Evolutionary conservation across 805 yeast genomes (phyloP).

Genomic region (Dipodascopsis tothii): DNA sequence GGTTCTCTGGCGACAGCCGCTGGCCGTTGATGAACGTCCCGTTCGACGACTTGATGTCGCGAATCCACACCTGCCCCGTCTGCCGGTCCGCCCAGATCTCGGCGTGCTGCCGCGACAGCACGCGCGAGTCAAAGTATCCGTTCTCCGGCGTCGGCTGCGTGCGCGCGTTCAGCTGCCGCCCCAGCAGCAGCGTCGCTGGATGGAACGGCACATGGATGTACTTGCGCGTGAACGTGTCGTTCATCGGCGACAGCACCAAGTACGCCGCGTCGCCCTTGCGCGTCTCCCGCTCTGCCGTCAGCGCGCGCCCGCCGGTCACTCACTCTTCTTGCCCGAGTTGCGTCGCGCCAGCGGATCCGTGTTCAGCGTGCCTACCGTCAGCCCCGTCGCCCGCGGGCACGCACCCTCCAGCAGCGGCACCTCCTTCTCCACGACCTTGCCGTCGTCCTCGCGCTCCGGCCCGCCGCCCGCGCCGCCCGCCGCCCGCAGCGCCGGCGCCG

Average conservation of each 20-base stretch:
- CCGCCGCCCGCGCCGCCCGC: too few relatives aligned
- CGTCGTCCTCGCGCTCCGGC: too few relatives aligned
- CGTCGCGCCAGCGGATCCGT: neutral
- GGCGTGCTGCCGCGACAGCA: constrained; percentile 89
- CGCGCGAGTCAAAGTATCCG: constrained; percentile 91
- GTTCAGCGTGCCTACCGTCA: neutral
- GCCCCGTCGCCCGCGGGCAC: too few relatives aligned
- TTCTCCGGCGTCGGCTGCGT: constrained; percentile 57
- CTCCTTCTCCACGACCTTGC: too few relatives aligned
- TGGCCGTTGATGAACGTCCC: constrained; percentile 85
- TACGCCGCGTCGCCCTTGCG: constrained; percentile 8
- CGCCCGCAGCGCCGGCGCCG: too few relatives aligned
- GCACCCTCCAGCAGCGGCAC: too few relatives aligned
- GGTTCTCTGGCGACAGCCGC: constrained; percentile 54
- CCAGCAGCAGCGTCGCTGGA: constrained; percentile 80
- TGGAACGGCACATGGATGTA: constrained; percentile 67
- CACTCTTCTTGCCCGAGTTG: neutral
- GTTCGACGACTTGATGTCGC: constrained; percentile 84
- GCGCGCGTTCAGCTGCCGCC: constrained; percentile 65
- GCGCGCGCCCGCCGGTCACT: too few relatives aligned
- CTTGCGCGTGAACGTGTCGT: constrained; percentile 75
- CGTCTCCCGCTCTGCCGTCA: neutral
- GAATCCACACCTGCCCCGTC: constrained; percentile 60
- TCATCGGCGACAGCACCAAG: constrained; percentile 52
- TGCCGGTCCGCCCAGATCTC: constrained; percentile 66